These are phyloP conservation scores for Dovyalis caffra DNA, from an alignment of 345 rosid species.

Conservation along the genomic window DNA sequence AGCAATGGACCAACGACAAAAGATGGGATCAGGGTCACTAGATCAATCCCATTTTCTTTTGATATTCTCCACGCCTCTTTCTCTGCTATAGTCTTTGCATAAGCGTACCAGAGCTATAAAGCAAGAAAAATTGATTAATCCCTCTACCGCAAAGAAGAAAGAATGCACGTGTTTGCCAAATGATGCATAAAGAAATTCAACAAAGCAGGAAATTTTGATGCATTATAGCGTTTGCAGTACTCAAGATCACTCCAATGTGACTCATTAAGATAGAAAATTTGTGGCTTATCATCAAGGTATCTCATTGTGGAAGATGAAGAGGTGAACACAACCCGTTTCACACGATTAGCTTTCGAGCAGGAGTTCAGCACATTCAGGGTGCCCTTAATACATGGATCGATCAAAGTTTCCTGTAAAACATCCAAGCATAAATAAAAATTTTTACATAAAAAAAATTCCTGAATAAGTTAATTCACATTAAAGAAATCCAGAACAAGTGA, in stretches of 20 bases:
- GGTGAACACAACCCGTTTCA: slow-evolving; percentile 80
- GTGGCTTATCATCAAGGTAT: slow-evolving; percentile 55
- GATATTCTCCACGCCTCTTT: slow-evolving; percentile 84
- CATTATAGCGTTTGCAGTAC: slow-evolving; percentile 69
- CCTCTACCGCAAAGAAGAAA: neutral
- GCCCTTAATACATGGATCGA: slow-evolving; percentile 79
- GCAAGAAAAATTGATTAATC: neutral
- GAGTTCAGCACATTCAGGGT: slow-evolving; percentile 68
- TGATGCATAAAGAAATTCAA: neutral
- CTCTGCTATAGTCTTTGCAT: slow-evolving; percentile 76
- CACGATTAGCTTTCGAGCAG: slow-evolving; percentile 44
- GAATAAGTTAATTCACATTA: no score
- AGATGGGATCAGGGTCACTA: slow-evolving; percentile 84
- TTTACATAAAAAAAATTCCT: no score
- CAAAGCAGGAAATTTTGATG: slow-evolving; percentile 5
- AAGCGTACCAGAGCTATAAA: slow-evolving; percentile 76
- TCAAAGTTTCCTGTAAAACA: slow-evolving; percentile 27
- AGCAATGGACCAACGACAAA: slow-evolving; percentile 84
- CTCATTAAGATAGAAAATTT: slow-evolving; percentile 69
- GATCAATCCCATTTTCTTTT: slow-evolving; percentile 56
- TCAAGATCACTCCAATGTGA: slow-evolving; percentile 87
- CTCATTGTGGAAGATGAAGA: slow-evolving; percentile 82
- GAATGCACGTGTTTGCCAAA: neutral
- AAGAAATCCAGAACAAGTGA: no score
- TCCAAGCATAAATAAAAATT: no score